Base-by-base conservation (phyloP, 345 rosid genomes). In the Noccaea bulbosa region DNA sequence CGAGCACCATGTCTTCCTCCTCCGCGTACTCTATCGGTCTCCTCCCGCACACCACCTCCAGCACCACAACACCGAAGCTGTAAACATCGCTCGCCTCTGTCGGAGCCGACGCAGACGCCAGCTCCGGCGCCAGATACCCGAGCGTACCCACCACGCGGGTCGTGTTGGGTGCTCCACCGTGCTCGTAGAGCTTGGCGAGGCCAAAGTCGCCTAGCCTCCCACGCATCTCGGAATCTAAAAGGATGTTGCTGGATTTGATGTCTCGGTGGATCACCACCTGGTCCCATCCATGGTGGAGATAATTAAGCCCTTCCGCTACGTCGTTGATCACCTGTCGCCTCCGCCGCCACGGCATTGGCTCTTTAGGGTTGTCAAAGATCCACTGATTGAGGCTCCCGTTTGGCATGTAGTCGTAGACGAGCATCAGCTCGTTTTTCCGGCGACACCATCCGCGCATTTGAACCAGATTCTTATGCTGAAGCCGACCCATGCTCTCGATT, bases 391-490 rank as follows among this genome's bases (percentile, higher is more conserved):
- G 80, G 63, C 92, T 88, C 9, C 90, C 89, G 50, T 89, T 89
- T n/a, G 89, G 91, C 96, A 92, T 86, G 84, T 85, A 89, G 40
- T 92, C 98, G 17, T 89, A 92, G 7, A 89, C 89, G 4, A 92
- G 96, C 88, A 92, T 72, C 11, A 86, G 84, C 70, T 90, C 85
- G 69, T 76, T 92, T 53, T 85, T 79, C 75, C 85, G 86, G 22
- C 94, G 57, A 71, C 98, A 92, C 98, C 96, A 92, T 10, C 98
- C 98, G 67, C 88, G 79, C 91, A 92, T 71, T 70, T 82, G 91
- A 38, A 88, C 94, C 0, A 92, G 78, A 46, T 92, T 86, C 79
- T 92, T 92, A 70, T 92, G 98, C 58, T 92, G 96, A 5, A 92
- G 79, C 57, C 98, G 71, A 8, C 98, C 96, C 84, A 89, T 85